A percentile compares a stretch with the other conserved stretches of the same genome.
Conservation (phyloP, 75 land plant genomes). For the Sequoiadendron giganteum region DNA sequence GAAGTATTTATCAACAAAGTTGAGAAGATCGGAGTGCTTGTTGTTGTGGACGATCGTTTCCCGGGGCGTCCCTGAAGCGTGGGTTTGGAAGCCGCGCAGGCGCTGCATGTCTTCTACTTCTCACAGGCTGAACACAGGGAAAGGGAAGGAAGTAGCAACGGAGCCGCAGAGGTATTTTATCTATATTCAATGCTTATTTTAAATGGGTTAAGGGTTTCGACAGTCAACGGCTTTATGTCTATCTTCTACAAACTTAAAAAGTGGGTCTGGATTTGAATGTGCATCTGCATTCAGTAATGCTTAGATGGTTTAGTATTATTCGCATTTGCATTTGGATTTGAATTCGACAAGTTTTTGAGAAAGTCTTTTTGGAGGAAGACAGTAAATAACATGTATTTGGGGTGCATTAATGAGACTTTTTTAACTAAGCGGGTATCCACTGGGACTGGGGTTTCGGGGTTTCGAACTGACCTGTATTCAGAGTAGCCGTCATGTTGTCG, state of each 20-base stretch:
- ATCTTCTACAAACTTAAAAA: too few species aligned
- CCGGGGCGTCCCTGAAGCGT: too few species aligned
- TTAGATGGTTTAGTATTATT: too few species aligned
- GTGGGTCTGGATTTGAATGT: too few species aligned
- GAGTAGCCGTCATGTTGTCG: too few species aligned
- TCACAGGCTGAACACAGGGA: neutral
- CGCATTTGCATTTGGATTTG: neutral
- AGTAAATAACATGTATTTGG: too few species aligned
- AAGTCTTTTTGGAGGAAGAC: neutral
- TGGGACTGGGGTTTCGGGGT: too few species aligned
- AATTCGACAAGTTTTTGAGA: neutral
- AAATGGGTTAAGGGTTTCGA: neutral
- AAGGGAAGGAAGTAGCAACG: conserved; percentile 11
- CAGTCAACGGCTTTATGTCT: neutral
- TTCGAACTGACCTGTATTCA: too few species aligned
- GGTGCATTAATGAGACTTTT: too few species aligned
- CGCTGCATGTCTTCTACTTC: conserved; percentile 3
- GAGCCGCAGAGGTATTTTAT: conserved; percentile 6
- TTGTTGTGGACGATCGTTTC: neutral
- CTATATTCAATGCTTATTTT: neutral
- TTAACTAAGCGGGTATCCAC: too few species aligned
- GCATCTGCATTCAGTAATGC: neutral
- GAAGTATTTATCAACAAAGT: neutral
- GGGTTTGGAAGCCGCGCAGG: neutral
- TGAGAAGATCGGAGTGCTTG: neutral